Base-by-base conservation (phyloP, 2,329 filamentous ascomycete species). In the Didymella sp. region DNA sequence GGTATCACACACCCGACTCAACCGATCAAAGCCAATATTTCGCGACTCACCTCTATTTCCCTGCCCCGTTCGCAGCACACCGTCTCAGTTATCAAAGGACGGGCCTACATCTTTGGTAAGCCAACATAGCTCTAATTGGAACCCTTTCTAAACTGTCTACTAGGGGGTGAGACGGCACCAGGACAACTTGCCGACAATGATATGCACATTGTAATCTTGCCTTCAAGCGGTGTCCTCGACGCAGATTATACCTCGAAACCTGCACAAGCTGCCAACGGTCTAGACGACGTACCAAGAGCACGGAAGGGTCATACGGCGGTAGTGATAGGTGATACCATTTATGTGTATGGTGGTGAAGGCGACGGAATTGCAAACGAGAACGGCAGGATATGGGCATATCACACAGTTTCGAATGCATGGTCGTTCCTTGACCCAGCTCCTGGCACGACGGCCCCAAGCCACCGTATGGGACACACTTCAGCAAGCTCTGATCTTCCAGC, bases 91-190 rank as follows among this genome's bases (percentile, higher is more conserved):
- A 76, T 86, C 60, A 80, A 80, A 56, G 78, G 81, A 49, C 80
- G 81, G 60, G 82, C 82, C 27, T 85, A 85, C 66, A 80, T 86
- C 50, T 85, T 85, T 59, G 83, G 38, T 41, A 41, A 41, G 22
- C 38, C 19, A 13, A 19, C 3, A 41, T 15, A n/a, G 13, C 38
- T 25, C 2, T 4, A 12, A n/a, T 6, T 2, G 25, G n/a, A 7
- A 4, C 11, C 37, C 3, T 24, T 41, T 2, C 22, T 41, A 13
- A 24, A 2, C n/a, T 2, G 12, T 7, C 6, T 25, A 24, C 19
- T 22, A 41, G 38, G 84, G 6, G 84, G 84, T 49, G 76, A 80
- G 63, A 71, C 63, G 1, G 66, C 70, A 40, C 66, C 37, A 65
- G 76, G 58, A 58, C 75, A 55, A 35, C 73, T 84, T 24, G 82